Evolutionary conservation across 2,329 filamentous ascomycete species (phyloP), one percentile per base, ranked within the genome.

Genomic region (Nemania bipapillata): DNA sequence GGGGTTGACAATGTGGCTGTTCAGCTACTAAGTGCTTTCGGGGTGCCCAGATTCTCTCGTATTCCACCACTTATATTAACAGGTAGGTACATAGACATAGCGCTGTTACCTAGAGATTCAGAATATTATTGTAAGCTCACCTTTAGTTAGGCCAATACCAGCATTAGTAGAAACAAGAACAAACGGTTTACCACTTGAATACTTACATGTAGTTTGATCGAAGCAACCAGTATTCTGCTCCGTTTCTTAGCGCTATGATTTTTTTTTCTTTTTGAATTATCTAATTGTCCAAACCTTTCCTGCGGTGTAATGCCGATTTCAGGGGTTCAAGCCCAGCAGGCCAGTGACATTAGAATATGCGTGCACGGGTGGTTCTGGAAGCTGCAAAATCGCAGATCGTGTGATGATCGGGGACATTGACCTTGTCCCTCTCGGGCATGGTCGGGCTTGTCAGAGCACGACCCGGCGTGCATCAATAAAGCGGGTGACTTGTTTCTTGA

Each of bases 371-470:
- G 60, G 60, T 69, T 70, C 62, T 71, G 45, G 64, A 64, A 73
- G 64, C 62, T 53, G 55, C 68, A 66, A 70, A 72, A 70, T 67
- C 59, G 59, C 30, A 72, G 65, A 72, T 73, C 70, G 64, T 70
- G 71, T 72, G 71, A 73, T 65, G 59, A 60, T 47, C 55, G 59
- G 50, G 59, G 70, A 47, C 20, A 54, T 57, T 45, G 35, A 47
- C 49, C 65, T 68, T 70, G 64, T 67, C 67, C 71, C 11, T 62
- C 53, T 67, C 65, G 52, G 69, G 69, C 57, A 71, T 69, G 58
- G 68, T 71, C 32, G 57, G 52, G 50, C 42, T 59, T 57, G 58
- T 50, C 68, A 63, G 49, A 47, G 49, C 61, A 45, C 37, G 47
- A 24, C 55, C 68, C 63, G 65, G 65, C 59, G 63, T 45, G 66